Percentiles rank a stretch among this genome's conserved stretches.
Evolutionary conservation across 768 basidiomycete species (phyloP).

Genomic region (Crepidotus variabilis): DNA sequence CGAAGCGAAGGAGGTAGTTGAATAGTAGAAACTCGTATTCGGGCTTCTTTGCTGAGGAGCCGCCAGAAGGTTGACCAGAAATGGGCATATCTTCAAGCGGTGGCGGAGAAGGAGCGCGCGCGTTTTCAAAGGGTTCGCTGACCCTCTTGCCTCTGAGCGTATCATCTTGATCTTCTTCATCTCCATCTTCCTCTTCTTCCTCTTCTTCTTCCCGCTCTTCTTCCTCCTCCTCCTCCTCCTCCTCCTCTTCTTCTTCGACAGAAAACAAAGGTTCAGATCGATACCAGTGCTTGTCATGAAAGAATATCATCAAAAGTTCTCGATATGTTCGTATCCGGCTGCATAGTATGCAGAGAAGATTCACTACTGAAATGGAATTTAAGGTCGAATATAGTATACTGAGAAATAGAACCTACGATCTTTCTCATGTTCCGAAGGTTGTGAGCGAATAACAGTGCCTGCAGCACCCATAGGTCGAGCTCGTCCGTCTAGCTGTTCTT

Average conservation of each 20-base stretch:
- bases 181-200: constrained; percentile 53
- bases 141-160: constrained; percentile 18
- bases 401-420: constrained; percentile 53
- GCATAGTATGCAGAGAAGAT: constrained; percentile 88
- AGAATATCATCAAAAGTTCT: constrained; percentile 94
- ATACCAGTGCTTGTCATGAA: constrained; percentile 91
- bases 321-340: constrained; percentile 87
- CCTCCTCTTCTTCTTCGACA: constrained; percentile 74
- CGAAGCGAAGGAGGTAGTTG: constrained; percentile 92
- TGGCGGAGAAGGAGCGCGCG: constrained; percentile 48
- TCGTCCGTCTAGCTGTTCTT: constrained; percentile 81
- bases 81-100: constrained; percentile 58
- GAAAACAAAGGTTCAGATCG: constrained; percentile 71
- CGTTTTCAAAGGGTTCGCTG: constrained; percentile 5
- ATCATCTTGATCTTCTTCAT: constrained; percentile 31
- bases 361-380: constrained; percentile 63
- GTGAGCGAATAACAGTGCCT: constrained; percentile 56
- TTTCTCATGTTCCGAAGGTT: constrained; percentile 86
- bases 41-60: constrained; percentile 46
- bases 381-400: neutral
- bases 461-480: constrained; percentile 83
- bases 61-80: constrained; percentile 37
- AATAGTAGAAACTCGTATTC: constrained; percentile 96
- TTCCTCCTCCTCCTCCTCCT: constrained; percentile 51
- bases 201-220: constrained; percentile 35